phyloP scores from a whole-genome alignment of 495 filamentous ascomycete species.

The Penicillium psychrofluorescens region DNA sequence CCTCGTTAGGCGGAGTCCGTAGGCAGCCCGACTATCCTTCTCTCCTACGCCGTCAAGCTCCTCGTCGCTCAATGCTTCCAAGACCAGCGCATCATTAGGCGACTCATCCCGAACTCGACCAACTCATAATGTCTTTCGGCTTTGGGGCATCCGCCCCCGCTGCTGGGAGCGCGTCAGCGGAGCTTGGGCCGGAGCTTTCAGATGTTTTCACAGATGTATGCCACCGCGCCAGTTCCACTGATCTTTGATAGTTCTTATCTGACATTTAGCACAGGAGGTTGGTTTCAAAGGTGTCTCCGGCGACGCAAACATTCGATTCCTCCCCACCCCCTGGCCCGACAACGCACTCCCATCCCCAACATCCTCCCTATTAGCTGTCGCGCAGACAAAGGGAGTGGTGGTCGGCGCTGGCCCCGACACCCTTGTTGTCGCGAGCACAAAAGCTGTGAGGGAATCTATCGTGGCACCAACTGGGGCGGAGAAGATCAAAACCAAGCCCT shows the following conservation, averaged over 20 bases:
- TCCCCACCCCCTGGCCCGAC: constrained; percentile 72
- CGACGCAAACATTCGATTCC: constrained; percentile 72
- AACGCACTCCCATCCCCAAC: constrained; percentile 68
- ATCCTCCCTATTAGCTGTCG: constrained; percentile 78
- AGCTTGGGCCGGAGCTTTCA: constrained; percentile 37
- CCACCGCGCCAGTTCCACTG: constrained; percentile 1
- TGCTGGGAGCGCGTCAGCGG: constrained; percentile 20
- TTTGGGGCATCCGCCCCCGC: constrained; percentile 33
- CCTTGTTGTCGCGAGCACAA: constrained; percentile 69
- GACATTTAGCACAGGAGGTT: constrained; percentile 48
- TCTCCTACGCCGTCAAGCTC: constrained; percentile 22
- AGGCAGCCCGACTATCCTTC: constrained; percentile 37
- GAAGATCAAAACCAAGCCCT: constrained; percentile 56
- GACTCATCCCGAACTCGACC: constrained; percentile 29
- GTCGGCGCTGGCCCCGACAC: constrained; percentile 81
- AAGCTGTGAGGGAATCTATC: constrained; percentile 71
- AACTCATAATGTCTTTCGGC: constrained; percentile 62
- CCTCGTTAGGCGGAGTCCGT: constrained; percentile 34
- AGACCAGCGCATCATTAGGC: constrained; percentile 23
- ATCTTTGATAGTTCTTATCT: background rate
- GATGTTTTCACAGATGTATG: constrained; percentile 44
- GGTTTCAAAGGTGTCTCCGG: constrained; percentile 75
- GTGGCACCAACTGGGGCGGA: constrained; percentile 47
- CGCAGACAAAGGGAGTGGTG: constrained; percentile 70
- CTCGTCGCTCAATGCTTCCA: constrained; percentile 33